phyloP scores from a whole-genome alignment of 2,329 filamentous ascomycete genomes.

The Talaromyces sp. region DNA sequence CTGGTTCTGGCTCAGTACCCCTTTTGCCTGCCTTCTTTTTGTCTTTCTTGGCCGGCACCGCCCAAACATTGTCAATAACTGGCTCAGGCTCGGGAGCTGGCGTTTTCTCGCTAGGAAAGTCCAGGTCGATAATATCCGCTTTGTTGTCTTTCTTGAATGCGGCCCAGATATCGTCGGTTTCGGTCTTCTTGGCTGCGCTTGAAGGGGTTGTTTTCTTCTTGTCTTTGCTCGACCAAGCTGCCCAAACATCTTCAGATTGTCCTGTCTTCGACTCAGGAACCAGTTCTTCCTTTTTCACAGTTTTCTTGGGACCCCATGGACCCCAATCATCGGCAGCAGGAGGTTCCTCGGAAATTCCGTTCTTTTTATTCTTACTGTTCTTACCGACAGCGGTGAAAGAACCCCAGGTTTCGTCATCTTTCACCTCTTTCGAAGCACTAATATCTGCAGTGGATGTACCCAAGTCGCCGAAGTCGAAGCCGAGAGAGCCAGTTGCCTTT shows the following conservation, averaged over 20 bases:
- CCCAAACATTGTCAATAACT: conserved; percentile 26
- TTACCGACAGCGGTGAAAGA: conserved; percentile 37
- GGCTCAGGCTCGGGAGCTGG: conserved; percentile 18
- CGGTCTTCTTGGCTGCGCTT: conserved; percentile 19
- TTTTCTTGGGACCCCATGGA: conserved; percentile 22
- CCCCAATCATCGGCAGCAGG: conserved; percentile 27
- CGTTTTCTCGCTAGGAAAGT: conserved; percentile 10
- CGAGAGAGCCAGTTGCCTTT: conserved; percentile 31
- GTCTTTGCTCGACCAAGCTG: conserved; percentile 27
- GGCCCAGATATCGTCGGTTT: conserved; percentile 26
- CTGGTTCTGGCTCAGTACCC: conserved; percentile 15
- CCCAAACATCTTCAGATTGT: conserved; percentile 19
- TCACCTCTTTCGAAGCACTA: conserved; percentile 36
- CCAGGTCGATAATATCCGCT: conserved; percentile 36
- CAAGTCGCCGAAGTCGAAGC: conserved; percentile 46
- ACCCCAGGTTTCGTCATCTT: conserved; percentile 38
- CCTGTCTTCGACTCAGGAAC: conserved; percentile 12
- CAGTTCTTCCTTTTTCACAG: conserved; percentile 13
- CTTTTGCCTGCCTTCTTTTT: conserved; percentile 40
- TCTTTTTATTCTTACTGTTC: conserved; percentile 48
- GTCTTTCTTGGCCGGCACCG: conserved; percentile 31
- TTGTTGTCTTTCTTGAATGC: conserved; percentile 26
- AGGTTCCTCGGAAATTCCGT: conserved; percentile 26
- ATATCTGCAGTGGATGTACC: conserved; percentile 41
- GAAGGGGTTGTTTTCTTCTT: conserved; percentile 28